Base-by-base conservation (phyloP, 2,329 filamentous ascomycete species). In the Paraphaeosphaeria sporulosa region DNA sequence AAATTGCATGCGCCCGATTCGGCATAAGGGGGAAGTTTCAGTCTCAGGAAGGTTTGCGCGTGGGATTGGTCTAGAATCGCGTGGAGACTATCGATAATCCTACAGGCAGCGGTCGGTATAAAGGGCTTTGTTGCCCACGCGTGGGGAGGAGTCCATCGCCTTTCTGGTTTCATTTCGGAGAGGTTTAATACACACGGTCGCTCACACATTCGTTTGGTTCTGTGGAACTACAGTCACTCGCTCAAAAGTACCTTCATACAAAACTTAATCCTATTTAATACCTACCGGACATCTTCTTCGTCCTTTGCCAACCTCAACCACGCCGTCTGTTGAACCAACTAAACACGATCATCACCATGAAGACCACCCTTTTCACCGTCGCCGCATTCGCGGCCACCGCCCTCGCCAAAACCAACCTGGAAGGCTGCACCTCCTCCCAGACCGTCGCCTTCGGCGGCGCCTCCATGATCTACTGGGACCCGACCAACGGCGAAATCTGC, bases 401-500 rank as follows among this genome's bases (percentile, higher is more conserved):
- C 47, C 58, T 73, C 51, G 77, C 79, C 43, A 70, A 70, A 43
- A 80, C 78, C 61, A 76, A 81, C 63, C 68, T 79, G 44, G 59
- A 58, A 13, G 79, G 79, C 69, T 80, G 85, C 69, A 85, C 84
- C 61, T 75, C 74, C 42, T 74, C 75, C 57, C 50, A 72, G 46
- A 72, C 76, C 60, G 83, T 82, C 67, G 80, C 80, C 38, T 83
- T 71, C 49, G 72, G 76, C 60, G 83, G 82, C 66, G 80, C 81
- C 46, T 84, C 81, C 57, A 61, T 83, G 49, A 75, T 87, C 68
- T 90, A 82, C 81, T 90, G 86, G 75, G 84, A 89, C 55, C 87
- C 87, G 1, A 86, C 78, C 65, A 86, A 84, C 19, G 87, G 87
- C 71, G 87, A 90, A 79, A 80, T 90, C 71, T 90, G 89, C 82